Conservation (phyloP, 2,329 filamentous ascomycete species). For the Chrysoporthe cubensis region DNA sequence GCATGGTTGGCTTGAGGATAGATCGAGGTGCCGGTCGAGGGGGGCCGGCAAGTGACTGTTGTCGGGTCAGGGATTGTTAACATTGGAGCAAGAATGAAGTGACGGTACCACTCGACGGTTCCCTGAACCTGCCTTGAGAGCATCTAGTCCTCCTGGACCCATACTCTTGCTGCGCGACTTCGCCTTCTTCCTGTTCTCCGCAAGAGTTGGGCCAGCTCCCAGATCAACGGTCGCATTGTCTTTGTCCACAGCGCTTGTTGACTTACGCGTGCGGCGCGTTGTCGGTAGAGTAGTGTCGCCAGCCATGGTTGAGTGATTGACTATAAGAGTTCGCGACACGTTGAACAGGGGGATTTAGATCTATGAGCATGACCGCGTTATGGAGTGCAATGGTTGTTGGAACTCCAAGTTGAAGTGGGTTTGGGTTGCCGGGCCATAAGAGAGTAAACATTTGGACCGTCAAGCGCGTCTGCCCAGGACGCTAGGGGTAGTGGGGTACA, state of each 20-base stretch:
- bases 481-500: not conserved
- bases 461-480: constrained; percentile 9
- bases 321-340: not conserved
- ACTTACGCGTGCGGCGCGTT: constrained; percentile 68
- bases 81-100: constrained; percentile 39
- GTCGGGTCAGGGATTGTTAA: constrained; percentile 31
- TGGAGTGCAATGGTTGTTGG: not conserved
- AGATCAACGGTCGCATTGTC: constrained; percentile 78
- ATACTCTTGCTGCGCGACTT: constrained; percentile 88
- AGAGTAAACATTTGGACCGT: constrained; percentile 13
- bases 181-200: constrained; percentile 62
- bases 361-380: constrained; percentile 13
- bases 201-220: constrained; percentile 56
- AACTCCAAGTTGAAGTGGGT: not conserved
- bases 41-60: constrained; percentile 59
- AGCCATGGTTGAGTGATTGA: constrained; percentile 15
- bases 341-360: not conserved
- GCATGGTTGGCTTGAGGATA: constrained; percentile 81
- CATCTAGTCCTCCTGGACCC: constrained; percentile 86
- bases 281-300: constrained; percentile 57
- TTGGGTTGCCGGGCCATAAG: constrained; percentile 19
- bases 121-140: constrained; percentile 73
- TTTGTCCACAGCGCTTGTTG: constrained; percentile 71
- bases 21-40: constrained; percentile 61
- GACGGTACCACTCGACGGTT: constrained; percentile 75